phyloP scores from a whole-genome alignment of 2,329 filamentous ascomycete species.

The Penicillium hordei region DNA sequence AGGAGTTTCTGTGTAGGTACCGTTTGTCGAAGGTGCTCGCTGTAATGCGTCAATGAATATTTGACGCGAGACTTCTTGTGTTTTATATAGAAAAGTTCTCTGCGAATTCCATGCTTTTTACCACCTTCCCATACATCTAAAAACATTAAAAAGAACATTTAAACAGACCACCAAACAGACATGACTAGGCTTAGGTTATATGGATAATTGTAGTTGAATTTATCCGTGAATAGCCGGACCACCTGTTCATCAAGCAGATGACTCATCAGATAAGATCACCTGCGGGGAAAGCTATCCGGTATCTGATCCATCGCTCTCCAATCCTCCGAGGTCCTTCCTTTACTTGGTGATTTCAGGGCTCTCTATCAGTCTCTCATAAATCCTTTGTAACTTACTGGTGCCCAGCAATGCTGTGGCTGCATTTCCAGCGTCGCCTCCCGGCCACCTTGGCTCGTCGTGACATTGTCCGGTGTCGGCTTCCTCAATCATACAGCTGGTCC shows the following conservation, averaged over 20 bases:
- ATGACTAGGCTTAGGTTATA: no score
- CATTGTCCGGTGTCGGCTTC: constrained; percentile 26
- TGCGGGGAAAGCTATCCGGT: constrained; percentile 30
- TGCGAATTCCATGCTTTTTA: no score
- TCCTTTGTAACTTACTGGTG: constrained; percentile 9
- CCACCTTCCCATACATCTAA: no score
- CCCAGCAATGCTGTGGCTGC: constrained; percentile 36
- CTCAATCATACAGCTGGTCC: constrained; percentile 5
- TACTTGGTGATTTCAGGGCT: neutral
- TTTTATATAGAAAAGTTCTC: neutral
- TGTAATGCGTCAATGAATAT: neutral
- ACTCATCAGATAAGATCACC: constrained; percentile 29
- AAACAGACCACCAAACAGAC: no score
- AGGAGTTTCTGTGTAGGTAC: neutral
- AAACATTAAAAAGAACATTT: no score
- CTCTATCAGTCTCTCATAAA: neutral
- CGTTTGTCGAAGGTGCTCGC: neutral
- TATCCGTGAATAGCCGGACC: neutral
- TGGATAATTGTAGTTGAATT: neutral
- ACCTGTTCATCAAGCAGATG: constrained; percentile 10
- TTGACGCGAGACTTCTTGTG: neutral
- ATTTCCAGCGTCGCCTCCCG: constrained; percentile 26
- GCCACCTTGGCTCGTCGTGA: constrained; percentile 24
- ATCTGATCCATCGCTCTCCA: constrained; percentile 19
- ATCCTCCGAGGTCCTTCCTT: neutral